Base-by-base conservation (phyloP, 2,329 filamentous ascomycete genomes). In the Colletotrichum filicis region DNA sequence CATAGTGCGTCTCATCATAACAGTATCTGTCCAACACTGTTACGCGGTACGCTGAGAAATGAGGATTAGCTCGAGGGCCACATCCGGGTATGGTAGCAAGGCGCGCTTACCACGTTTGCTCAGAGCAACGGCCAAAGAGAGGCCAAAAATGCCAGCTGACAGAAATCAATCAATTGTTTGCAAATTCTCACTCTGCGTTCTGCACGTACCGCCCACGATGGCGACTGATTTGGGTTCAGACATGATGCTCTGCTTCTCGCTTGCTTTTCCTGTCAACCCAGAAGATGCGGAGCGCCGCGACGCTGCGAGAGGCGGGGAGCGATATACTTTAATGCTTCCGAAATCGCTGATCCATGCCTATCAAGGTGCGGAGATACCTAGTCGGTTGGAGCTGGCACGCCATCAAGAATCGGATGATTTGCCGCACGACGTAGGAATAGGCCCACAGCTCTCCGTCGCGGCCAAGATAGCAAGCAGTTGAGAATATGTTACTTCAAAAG, bases 71-170 rank as follows among this genome's bases (percentile, higher is more conserved):
- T 56, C 1, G 35, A 53, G 12, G 26, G 26, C 14, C 2, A 42
- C 4, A 12, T 26, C 16, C 4, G 5, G 9, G 19, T 4, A 26
- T 30, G 37, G 12, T 22, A 32, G 16, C 1, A 5, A n/a, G n/a
- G 14, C 7, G 6, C 14, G 12, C 73, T 59, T 67, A 78, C 77
- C 68, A 32, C 68, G 75, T 49, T 76, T 74, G n/a, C 73, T 71
- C 53, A 78, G 68, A 30, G 75, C 75, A 52, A 78, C 61, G 8
- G 76, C 76, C n/a, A 78, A 55, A 26, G 77, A 78, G 3, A 77
- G 74, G 46, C 77, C 77, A 49, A 78, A 78, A 22, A 78, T 74
- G 37, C 77, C 77, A 57, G 77, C 77, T 78, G 16, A 35, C 9
- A 46, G 12, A n/a, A 30, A 42, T 42, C 11, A 5, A 22, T 53